phyloP scores from a whole-genome alignment of 805 yeast species.

The Metschnikowia dekortorum region DNA sequence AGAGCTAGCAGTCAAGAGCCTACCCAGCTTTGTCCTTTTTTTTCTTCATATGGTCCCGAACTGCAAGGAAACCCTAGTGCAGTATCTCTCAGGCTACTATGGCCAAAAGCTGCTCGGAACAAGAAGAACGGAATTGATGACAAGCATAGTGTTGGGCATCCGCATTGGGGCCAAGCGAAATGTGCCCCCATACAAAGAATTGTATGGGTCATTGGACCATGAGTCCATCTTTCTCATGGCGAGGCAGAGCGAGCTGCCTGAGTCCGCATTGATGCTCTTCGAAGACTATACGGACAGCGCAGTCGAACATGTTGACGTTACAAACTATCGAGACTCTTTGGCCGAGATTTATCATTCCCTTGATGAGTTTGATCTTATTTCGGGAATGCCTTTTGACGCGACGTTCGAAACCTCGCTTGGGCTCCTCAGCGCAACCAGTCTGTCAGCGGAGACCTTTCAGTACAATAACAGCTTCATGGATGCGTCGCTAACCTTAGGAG shows the following conservation, averaged over 20 bases:
- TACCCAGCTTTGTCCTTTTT: constrained; percentile 27
- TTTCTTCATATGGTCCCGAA: constrained; percentile 14
- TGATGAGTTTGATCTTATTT: constrained; percentile 58
- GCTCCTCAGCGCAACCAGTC: constrained; percentile 28
- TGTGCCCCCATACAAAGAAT: constrained; percentile 20
- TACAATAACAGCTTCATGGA: constrained; percentile 59
- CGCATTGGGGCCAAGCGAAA: constrained; percentile 38
- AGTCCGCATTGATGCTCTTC: constrained; percentile 44
- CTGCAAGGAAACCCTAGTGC: neutral
- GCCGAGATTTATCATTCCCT: constrained; percentile 46
- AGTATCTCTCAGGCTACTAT: neutral
- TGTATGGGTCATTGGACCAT: constrained; percentile 29
- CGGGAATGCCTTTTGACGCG: constrained; percentile 61
- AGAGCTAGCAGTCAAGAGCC: constrained; percentile 17
- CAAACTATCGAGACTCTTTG: constrained; percentile 1
- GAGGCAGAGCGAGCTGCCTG: constrained; percentile 26
- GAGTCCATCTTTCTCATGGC: constrained; percentile 28
- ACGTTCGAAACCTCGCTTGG: constrained; percentile 49
- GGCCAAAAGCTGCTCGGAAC: neutral
- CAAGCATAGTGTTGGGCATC: constrained; percentile 25
- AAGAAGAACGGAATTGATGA: constrained; percentile 16
- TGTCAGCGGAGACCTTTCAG: constrained; percentile 38
- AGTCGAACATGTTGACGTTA: constrained; percentile 1
- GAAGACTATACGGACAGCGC: constrained; percentile 34
- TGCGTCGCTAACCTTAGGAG: constrained; percentile 23